These are phyloP conservation scores for Penicillium steckii DNA, from an alignment of 495 filamentous ascomycete species.

Conservation along the genomic window DNA sequence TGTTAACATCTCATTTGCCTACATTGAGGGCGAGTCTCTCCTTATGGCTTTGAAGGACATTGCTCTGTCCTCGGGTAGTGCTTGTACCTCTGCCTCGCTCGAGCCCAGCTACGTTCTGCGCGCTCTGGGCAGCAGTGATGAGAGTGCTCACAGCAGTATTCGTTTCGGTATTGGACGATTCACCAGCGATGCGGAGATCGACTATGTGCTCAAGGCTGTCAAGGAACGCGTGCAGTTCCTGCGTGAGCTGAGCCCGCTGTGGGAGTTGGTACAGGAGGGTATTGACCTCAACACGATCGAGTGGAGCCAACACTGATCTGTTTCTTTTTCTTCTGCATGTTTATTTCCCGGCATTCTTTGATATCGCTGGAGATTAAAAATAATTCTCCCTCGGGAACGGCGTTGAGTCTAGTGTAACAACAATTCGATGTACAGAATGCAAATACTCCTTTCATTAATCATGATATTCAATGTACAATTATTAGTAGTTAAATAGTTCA, in stretches of 20 bases:
- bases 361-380: conserved; percentile 19
- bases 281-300: conserved; percentile 94
- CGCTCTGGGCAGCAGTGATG: conserved; percentile 91
- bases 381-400: conserved; percentile 27
- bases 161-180: conserved; percentile 97
- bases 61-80: conserved; percentile 92
- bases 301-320: conserved; percentile 74
- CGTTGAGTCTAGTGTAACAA: conserved; percentile 32
- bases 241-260: conserved; percentile 91
- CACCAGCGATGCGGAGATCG: conserved; percentile 91
- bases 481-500: no score
- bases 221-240: conserved; percentile 86
- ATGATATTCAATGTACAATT: no score
- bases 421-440: conserved; percentile 30
- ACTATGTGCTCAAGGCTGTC: conserved; percentile 96
- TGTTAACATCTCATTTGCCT: conserved; percentile 97
- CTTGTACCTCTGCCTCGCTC: conserved; percentile 93
- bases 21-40: conserved; percentile 95
- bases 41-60: conserved; percentile 99
- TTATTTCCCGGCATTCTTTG: conserved; percentile 17
- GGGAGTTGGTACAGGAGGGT: conserved; percentile 98
- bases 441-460: conserved; percentile 20
- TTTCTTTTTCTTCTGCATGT: conserved; percentile 11
- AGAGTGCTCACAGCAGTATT: conserved; percentile 96
- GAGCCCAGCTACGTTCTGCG: conserved; percentile 96